Base-by-base conservation (phyloP, 2,329 filamentous ascomycete species). In the Sporothrix curviconia region DNA sequence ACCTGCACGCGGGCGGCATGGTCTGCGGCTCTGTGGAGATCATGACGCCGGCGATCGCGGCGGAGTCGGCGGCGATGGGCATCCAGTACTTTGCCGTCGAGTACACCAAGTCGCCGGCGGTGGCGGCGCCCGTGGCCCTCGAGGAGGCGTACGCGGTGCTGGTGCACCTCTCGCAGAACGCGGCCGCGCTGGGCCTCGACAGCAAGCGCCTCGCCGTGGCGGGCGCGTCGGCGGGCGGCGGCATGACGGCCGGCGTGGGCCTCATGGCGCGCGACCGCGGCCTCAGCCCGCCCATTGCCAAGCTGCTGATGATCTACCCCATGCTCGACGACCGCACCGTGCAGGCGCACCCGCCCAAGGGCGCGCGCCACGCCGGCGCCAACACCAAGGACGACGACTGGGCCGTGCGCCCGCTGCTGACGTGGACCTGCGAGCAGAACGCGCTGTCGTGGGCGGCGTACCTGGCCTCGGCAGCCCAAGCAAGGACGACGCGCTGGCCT, bases 41-140 rank as follows among this genome's bases (percentile, higher is more conserved):
- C 40, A 57, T 64, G 59, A 30, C 50, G 1, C 46, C 53, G 7
- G 30, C 17, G 19, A 60, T 66, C 9, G 61, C 62, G n/a, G 52
- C 46, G 32, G 56, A 62, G 24, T 64, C 62, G 1, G 28, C 52
- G 34, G 44, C 32, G 1, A 57, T 61, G 1, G 63, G 60, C 28
- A 57, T 65, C 3, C 60, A 63, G 56, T 50, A 65, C 43, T 68
- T 63, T 34, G 64, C 75, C 57, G 73, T 79, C 1, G 74, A 76
- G 36, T 81, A 81, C 64, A 67, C 76, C 0, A 69, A 79, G 12
- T 76, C 76, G 1, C 79, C 79, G 0, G 77, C 80, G 60, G 67
- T 74, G 51, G 69, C 69, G 7, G 78, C 76, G 58, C 78, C 78
- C 0, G 66, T 63, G 4, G 70, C 72, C 2, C 65, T 79, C 4